Evolutionary conservation across 2,329 filamentous ascomycete species (phyloP).

Genomic region (Zymoseptoria crescenta): DNA sequence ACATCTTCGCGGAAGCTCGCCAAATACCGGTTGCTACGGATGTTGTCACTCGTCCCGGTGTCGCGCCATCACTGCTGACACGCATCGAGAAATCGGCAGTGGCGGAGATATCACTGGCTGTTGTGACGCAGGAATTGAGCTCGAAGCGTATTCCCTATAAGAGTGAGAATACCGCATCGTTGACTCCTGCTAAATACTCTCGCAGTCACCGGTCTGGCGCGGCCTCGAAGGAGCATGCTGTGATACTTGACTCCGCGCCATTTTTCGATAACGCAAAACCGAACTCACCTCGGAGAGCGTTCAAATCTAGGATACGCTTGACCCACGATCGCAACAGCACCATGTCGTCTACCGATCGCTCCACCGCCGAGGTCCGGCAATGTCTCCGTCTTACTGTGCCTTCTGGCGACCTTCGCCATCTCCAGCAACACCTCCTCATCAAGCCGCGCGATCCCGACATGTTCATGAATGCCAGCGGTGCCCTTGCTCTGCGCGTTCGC

Average conservation of each 20-base stretch:
- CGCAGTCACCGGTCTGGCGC: background rate
- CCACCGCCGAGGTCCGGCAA: conserved; percentile 26
- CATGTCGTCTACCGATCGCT: background rate
- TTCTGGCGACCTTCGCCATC: conserved; percentile 27
- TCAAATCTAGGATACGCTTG: conserved; percentile 15
- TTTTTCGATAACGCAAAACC: background rate
- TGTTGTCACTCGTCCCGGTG: background rate
- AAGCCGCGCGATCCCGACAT: conserved; percentile 51
- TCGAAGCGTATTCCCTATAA: conserved; percentile 16
- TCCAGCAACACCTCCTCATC: conserved; percentile 34
- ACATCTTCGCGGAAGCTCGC: conserved; percentile 16
- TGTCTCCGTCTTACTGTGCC: conserved; percentile 34
- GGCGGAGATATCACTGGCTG: conserved; percentile 26
- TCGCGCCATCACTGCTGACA: conserved; percentile 18
- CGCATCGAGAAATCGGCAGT: conserved; percentile 35
- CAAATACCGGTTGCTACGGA: conserved; percentile 2
- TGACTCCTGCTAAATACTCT: conserved; percentile 3
- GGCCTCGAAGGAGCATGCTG: background rate
- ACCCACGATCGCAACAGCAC: conserved; percentile 17
- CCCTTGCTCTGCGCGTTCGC: conserved; percentile 55
- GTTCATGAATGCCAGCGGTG: conserved; percentile 53
- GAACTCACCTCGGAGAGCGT: background rate
- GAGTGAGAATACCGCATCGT: conserved; percentile 10
- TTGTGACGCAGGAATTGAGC: conserved; percentile 21
- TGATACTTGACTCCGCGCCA: background rate